Percentiles rank a stretch among this genome's conserved stretches.
These are phyloP conservation scores for Fusarium lyarnte DNA, from an alignment of 2,329 filamentous ascomycete genomes.

Conservation along the genomic window DNA sequence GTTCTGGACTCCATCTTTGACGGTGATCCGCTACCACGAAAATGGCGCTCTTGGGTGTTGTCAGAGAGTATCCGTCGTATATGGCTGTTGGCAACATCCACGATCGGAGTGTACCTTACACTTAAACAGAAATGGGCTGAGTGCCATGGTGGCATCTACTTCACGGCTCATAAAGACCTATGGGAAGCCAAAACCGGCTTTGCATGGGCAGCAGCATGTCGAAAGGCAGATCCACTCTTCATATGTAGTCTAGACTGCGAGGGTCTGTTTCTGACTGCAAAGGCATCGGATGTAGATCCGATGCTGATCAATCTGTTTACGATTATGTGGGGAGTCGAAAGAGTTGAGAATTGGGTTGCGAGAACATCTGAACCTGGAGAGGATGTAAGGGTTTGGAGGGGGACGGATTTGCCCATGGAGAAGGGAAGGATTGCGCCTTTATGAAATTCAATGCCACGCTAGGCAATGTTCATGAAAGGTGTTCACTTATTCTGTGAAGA, in stretches of 20 bases:
- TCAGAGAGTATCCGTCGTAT: conserved; percentile 13
- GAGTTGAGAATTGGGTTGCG: conserved; percentile 16
- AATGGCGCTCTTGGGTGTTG: conserved; percentile 8
- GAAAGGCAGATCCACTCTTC: neutral
- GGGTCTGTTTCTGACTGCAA: conserved; percentile 1
- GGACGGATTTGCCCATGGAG: neutral
- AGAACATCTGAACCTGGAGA: neutral
- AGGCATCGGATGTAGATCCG: neutral
- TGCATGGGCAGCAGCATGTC: neutral
- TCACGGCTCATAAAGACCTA: neutral
- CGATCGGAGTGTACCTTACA: neutral
- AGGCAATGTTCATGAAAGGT: too few relatives aligned
- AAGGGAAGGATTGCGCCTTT: neutral
- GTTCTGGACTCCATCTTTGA: conserved; percentile 1
- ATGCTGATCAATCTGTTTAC: conserved; percentile 7
- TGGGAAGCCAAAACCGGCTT: neutral
- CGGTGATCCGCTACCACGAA: neutral
- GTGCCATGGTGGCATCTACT: neutral
- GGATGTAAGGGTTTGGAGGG: neutral
- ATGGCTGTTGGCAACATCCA: conserved; percentile 3
- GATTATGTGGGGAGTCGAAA: conserved; percentile 16
- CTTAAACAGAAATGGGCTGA: conserved; percentile 13
- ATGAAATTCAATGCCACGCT: too few relatives aligned
- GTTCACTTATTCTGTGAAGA: neutral
- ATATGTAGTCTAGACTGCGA: conserved; percentile 10